phyloP scores from a whole-genome alignment of 2,329 filamentous ascomycete genomes.

The Bipolaris sorokiniana region DNA sequence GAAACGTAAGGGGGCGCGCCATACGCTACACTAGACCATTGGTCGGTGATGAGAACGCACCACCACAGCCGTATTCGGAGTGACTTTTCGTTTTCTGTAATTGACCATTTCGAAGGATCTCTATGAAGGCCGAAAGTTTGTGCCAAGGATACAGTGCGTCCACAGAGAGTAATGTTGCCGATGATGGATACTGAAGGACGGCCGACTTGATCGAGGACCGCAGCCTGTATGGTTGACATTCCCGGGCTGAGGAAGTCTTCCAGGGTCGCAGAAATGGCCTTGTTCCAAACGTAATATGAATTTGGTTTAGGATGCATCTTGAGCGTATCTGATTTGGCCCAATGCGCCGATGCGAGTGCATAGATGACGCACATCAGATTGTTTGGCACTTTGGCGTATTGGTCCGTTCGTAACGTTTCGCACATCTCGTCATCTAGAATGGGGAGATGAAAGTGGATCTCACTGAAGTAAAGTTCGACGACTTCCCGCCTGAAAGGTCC shows the following conservation, averaged over 20 bases:
- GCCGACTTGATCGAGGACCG: constrained; percentile 51
- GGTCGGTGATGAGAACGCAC: constrained; percentile 63
- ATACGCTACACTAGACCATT: constrained; percentile 64
- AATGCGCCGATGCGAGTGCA: constrained; percentile 47
- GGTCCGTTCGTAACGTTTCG: constrained; percentile 42
- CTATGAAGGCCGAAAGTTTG: constrained; percentile 63
- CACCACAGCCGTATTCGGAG: constrained; percentile 62
- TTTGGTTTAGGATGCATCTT: constrained; percentile 48
- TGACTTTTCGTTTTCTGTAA: constrained; percentile 58
- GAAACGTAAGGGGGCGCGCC: constrained; percentile 61
- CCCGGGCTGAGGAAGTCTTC: constrained; percentile 53
- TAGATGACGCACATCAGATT: constrained; percentile 50
- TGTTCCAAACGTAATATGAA: constrained; percentile 51
- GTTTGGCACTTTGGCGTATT: constrained; percentile 44
- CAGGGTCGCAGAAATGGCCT: constrained; percentile 50
- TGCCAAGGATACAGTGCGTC: constrained; percentile 60
- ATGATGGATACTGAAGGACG: constrained; percentile 51
- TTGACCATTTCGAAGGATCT: constrained; percentile 61
- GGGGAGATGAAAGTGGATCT: constrained; percentile 49
- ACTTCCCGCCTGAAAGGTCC: constrained; percentile 48
- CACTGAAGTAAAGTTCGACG: constrained; percentile 55
- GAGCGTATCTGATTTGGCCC: constrained; percentile 46
- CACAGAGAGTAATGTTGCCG: constrained; percentile 60
- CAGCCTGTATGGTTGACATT: constrained; percentile 49
- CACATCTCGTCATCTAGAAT: constrained; percentile 50